A percentile compares a stretch with the other conserved stretches of the same genome.
These are phyloP conservation scores for Nyctanthes arbortristis DNA, from an alignment of 257 asterid species.

Conservation along the genomic window DNA sequence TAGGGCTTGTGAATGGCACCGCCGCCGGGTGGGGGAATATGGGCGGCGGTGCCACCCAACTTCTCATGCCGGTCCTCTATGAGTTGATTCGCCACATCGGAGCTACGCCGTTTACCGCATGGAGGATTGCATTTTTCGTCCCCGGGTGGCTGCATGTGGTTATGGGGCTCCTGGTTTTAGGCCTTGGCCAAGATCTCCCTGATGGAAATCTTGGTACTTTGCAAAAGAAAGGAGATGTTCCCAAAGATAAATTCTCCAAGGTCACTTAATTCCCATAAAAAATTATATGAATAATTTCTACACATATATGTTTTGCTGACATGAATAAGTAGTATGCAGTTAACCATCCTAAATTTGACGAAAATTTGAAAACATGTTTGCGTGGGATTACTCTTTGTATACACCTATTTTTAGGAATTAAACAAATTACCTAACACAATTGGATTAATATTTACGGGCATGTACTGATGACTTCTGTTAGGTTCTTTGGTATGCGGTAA, in stretches of 20 bases:
- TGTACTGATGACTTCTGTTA: no score
- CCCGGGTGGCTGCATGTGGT: constrained; percentile 58
- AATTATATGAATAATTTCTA: no score
- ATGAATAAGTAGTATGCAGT: no score
- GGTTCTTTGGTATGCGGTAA: no score
- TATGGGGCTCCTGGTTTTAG: constrained; percentile 48
- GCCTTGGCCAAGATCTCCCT: constrained; percentile 61
- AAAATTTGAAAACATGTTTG: no score
- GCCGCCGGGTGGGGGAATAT: constrained; percentile 72
- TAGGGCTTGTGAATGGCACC: constrained; percentile 58
- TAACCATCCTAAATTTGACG: no score
- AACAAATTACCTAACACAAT: no score
- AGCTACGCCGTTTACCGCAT: constrained; percentile 53
- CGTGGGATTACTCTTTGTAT: no score
- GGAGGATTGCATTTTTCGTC: constrained; percentile 57
- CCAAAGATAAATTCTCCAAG: constrained; percentile 44
- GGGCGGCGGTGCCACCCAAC: constrained; percentile 68
- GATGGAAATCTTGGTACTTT: constrained; percentile 47
- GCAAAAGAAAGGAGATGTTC: constrained; percentile 46
- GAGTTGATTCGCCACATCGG: constrained; percentile 40
- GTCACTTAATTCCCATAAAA: constrained; percentile 8
- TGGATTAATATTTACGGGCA: no score
- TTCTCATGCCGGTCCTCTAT: constrained; percentile 57
- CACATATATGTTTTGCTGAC: no score
- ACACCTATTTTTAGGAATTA: no score